Evolutionary conservation across 768 basidiomycete species (phyloP), one percentile per base, ranked within the genome.

Genomic region (Tricholoma bakamatsutake): DNA sequence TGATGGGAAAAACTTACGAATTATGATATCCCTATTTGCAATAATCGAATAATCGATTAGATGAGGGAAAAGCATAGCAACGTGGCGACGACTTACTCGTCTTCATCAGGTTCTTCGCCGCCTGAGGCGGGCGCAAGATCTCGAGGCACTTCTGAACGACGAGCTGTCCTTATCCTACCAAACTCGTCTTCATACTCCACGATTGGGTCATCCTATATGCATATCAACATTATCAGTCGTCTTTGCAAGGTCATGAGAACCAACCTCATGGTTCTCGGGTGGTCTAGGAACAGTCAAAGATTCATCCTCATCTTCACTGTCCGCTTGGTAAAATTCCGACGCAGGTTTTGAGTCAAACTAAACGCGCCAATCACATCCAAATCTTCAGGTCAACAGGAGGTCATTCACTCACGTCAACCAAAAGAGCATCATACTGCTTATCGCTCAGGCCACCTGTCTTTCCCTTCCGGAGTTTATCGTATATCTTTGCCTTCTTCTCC

Each of bases 101-200:
- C 84, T 57, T 80, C 77, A 50, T 83, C 81, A 5, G 39, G 33
- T 10, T 66, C 54, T 31, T 74, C 72, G 21, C 80, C 75, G 17
- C 79, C 73, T 34, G 76, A 74, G n/a, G 71, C 57, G 33, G 74
- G 74, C 5, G 81, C 64, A 8, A 90, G 71, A 57, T 88, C 72
- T 34, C 88, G 78, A 39, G 92, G 91, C 0, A 93, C 80, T 63
- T 93, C 88, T 11, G 91, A 93, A 9, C 80, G 79, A 50, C 76
- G 78, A 15, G 80, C 82, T 0, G 80, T 88, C 57, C 90, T 76
- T 37, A 82, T 61, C n/a, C 92, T 83, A 34, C 91, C 91, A 64
- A 90, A 91, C 64, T 93, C 92, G 60, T 94, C 92, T 65, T 87
- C 83, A 57, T 92, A 93, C 67, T 93, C 92, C 5, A 93, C 76